These are phyloP conservation scores for Xylaria sp. DNA, from an alignment of 2,329 filamentous ascomycete species.

Conservation along the genomic window DNA sequence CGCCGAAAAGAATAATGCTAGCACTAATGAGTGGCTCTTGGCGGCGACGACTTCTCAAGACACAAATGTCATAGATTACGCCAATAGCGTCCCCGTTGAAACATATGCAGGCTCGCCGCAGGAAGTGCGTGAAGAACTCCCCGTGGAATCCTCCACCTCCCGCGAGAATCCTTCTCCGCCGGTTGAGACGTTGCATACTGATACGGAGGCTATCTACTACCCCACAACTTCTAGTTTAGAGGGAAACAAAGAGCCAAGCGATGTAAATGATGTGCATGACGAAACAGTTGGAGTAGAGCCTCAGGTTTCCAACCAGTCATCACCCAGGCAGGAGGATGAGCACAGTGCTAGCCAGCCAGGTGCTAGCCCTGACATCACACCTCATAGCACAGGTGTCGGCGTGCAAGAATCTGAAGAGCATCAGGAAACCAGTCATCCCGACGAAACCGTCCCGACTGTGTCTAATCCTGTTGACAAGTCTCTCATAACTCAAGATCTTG, in stretches of 20 bases:
- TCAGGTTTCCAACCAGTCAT: conserved; percentile 3
- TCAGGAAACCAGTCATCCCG: conserved; percentile 2
- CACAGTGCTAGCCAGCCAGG: conserved; percentile 2
- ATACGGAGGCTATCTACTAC: conserved; percentile 6
- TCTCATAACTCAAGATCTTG: conserved; percentile 13
- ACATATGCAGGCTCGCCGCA: conserved; percentile 10
- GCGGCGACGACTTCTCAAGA: conserved; percentile 16
- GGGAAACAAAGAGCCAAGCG: conserved; percentile 4
- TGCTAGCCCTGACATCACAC: background rate
- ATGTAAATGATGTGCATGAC: conserved; percentile 11
- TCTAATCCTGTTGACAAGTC: conserved; percentile 23
- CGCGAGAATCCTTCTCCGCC: background rate
- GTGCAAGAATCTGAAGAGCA: conserved; percentile 21
- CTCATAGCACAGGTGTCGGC: conserved; percentile 2
- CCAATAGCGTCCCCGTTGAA: conserved; percentile 23
- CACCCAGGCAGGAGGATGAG: conserved; percentile 13
- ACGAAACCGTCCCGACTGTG: conserved; percentile 28
- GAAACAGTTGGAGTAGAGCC: conserved; percentile 14
- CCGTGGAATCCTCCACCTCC: conserved; percentile 16
- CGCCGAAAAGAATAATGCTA: conserved; percentile 23
- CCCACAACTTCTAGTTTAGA: background rate
- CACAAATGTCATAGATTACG: conserved; percentile 23
- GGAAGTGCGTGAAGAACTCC: conserved; percentile 18
- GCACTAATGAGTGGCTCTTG: conserved; percentile 36
- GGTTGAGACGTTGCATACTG: conserved; percentile 1